Conservation (phyloP, 306 rosid species). For the Prunus mongolica region DNA sequence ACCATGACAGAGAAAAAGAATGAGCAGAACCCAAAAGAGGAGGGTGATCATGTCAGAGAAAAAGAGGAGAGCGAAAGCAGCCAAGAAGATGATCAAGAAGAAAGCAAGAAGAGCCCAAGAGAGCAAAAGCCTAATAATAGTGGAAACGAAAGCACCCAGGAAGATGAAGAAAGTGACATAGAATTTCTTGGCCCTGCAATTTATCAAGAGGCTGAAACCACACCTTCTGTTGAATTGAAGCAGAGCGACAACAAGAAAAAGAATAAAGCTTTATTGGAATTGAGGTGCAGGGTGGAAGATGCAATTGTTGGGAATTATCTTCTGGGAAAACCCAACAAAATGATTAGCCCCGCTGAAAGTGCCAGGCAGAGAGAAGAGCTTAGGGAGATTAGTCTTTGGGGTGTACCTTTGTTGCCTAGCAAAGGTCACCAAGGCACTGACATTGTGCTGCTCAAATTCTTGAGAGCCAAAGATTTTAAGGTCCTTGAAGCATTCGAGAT, state of each 20-base stretch:
- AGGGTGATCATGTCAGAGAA: constrained; percentile 6
- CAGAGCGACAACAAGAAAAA: constrained; percentile 47
- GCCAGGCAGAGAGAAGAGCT: constrained; percentile 19
- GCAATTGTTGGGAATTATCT: constrained; percentile 62
- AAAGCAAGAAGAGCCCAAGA: neutral
- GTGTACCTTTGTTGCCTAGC: constrained; percentile 77
- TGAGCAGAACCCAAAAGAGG: constrained; percentile 8
- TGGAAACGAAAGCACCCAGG: neutral
- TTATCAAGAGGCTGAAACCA: neutral
- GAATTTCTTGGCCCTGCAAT: constrained; percentile 17
- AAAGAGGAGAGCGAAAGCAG: neutral
- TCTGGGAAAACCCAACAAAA: constrained; percentile 31
- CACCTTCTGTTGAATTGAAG: constrained; percentile 24
- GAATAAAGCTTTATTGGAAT: constrained; percentile 50
- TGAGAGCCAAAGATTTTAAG: constrained; percentile 61
- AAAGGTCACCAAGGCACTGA: constrained; percentile 73
- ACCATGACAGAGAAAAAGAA: constrained; percentile 23
- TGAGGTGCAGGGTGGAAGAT: constrained; percentile 65
- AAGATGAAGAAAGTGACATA: constrained; percentile 19
- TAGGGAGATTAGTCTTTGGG: constrained; percentile 61
- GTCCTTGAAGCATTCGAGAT: constrained; percentile 64
- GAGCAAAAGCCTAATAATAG: too few relatives aligned
- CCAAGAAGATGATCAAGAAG: neutral
- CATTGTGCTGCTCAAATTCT: constrained; percentile 56
- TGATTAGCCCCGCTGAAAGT: neutral